Evolutionary conservation across 176 grass and related monocot species (phyloP).

Genomic region (Rhynchospora pubera): DNA sequence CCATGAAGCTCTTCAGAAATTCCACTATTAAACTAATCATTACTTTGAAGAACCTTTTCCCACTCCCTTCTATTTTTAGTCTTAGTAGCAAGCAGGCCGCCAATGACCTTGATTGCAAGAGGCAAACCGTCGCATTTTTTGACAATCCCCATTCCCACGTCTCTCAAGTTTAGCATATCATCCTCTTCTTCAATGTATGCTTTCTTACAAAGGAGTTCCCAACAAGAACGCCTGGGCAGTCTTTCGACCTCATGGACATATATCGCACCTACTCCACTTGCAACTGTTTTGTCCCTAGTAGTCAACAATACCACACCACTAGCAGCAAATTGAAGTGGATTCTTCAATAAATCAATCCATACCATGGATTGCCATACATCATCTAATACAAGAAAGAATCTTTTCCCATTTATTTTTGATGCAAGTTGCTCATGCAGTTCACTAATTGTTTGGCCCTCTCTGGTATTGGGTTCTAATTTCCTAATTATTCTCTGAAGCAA

Average conservation of each 20-base stretch:
- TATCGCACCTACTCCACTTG: neutral
- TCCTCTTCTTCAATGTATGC: slow-evolving; percentile 19
- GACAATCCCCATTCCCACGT: slow-evolving; percentile 11
- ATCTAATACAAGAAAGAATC: slow-evolving; percentile 33
- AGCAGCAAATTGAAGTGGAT: slow-evolving; percentile 12
- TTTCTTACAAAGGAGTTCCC: slow-evolving; percentile 31
- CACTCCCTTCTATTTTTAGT: slow-evolving; percentile 13
- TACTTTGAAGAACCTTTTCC: neutral
- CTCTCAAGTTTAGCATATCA: neutral
- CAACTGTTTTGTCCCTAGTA: slow-evolving; percentile 20
- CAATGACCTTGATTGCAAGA: slow-evolving; percentile 30
- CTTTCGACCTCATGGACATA: slow-evolving; percentile 25
- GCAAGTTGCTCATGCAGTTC: slow-evolving; percentile 13
- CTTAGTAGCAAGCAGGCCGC: neutral
- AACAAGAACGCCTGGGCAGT: slow-evolving; percentile 10
- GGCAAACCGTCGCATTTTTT: slow-evolving; percentile 36
- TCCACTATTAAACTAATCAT: slow-evolving; percentile 23
- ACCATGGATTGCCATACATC: slow-evolving; percentile 28
- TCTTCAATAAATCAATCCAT: slow-evolving; percentile 22
- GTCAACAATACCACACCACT: slow-evolving; percentile 23
- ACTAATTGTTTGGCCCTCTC: neutral
- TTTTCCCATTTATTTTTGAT: neutral
- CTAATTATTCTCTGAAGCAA: slow-evolving; percentile 15
- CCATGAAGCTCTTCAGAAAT: slow-evolving; percentile 14
- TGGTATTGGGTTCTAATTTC: neutral